Evolutionary conservation across 345 rosid species (phyloP).

Genomic region (Moricandia arvensis): DNA sequence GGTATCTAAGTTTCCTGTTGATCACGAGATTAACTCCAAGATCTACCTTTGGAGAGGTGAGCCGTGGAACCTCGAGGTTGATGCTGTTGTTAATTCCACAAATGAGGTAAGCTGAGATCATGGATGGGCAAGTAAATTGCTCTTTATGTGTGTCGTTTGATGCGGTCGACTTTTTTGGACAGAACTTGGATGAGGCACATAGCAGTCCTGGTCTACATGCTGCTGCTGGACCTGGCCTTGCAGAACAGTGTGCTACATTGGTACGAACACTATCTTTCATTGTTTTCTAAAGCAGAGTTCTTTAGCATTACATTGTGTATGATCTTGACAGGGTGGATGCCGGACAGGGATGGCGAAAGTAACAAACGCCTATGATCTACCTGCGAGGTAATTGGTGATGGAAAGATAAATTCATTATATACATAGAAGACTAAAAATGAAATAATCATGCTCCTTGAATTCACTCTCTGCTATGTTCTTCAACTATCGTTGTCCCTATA

Average conservation of each 20-base stretch:
- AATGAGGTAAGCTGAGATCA: constrained; percentile 68
- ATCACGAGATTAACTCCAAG: constrained; percentile 77
- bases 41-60: constrained; percentile 92
- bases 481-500: background rate
- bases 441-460: background rate
- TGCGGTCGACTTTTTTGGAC: constrained; percentile 9
- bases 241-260: constrained; percentile 88
- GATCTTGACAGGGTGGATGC: constrained; percentile 77
- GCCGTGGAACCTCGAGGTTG: constrained; percentile 98
- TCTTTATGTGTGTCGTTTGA: background rate
- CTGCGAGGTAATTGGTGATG: constrained; percentile 63
- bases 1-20: constrained; percentile 79
- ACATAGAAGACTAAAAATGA: background rate
- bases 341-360: constrained; percentile 97
- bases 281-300: background rate
- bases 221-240: constrained; percentile 96
- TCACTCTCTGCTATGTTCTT: background rate
- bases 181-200: constrained; percentile 90
- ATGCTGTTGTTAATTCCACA: constrained; percentile 96
- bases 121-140: background rate
- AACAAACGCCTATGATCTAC: constrained; percentile 93
- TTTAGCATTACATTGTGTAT: background rate
- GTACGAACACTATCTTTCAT: constrained; percentile 39
- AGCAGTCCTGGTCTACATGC: constrained; percentile 94
- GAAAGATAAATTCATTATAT: background rate